A percentile compares a stretch with the other conserved stretches of the same genome.
Evolutionary conservation across 805 yeast species (phyloP).

Genomic region (Candida pini): DNA sequence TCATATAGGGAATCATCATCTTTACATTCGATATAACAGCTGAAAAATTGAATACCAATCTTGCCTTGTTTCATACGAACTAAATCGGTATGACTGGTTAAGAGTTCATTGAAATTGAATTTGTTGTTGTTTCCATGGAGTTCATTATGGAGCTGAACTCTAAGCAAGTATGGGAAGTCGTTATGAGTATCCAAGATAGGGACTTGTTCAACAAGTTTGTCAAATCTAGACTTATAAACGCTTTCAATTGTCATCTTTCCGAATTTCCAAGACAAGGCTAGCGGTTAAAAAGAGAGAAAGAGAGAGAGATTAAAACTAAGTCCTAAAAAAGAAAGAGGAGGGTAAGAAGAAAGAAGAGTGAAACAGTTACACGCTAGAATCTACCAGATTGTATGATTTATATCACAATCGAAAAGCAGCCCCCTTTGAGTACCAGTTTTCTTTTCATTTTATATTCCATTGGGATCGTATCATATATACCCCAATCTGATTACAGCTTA

Average conservation of each 20-base stretch:
- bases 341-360: no score
- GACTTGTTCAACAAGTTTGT: slow-evolving; percentile 6
- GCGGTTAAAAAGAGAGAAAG: not conserved
- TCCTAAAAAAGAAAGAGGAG: no score
- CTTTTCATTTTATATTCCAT: no score
- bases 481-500: no score
- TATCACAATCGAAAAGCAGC: no score
- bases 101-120: slow-evolving; percentile 32
- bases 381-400: no score
- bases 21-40: slow-evolving; percentile 41
- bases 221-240: not conserved
- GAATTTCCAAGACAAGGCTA: not conserved
- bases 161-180: slow-evolving; percentile 41
- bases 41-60: slow-evolving; percentile 43
- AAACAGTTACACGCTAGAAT: no score
- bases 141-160: slow-evolving; percentile 40
- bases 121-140: slow-evolving; percentile 25
- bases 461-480: no score
- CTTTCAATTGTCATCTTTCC: not conserved
- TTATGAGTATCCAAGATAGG: slow-evolving; percentile 49
- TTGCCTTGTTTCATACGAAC: slow-evolving; percentile 34
- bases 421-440: no score
- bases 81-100: slow-evolving; percentile 39
- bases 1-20: slow-evolving; percentile 33
- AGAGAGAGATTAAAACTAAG: no score